Conservation (phyloP, 257 asterid genomes). For the Misopates orontium region DNA sequence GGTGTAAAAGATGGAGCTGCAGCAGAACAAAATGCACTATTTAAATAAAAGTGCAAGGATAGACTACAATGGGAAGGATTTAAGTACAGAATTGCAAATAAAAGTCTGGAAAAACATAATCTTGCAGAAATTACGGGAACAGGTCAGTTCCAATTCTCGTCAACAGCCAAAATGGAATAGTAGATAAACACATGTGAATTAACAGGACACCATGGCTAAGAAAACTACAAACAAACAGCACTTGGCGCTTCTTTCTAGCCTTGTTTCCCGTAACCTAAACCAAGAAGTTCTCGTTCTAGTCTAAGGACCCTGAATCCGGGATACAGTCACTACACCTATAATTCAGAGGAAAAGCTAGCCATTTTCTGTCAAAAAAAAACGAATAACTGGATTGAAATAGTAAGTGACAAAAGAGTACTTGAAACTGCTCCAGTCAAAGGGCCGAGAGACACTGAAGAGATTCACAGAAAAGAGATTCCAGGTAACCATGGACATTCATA, state of each 20-base stretch:
- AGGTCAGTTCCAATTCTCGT: not conserved
- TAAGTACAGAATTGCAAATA: not conserved
- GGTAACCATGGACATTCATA: not conserved
- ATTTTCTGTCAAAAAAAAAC: not conserved
- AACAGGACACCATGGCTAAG: not conserved
- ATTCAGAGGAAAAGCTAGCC: not conserved
- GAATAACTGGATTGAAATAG: not conserved
- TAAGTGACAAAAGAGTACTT: no score
- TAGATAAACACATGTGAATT: not conserved
- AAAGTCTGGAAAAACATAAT: not conserved
- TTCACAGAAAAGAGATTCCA: not conserved
- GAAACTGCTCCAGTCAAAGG: not conserved
- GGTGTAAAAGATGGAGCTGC: constrained; percentile 46
- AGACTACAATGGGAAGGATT: constrained; percentile 4
- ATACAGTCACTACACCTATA: not conserved
- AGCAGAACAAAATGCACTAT: constrained; percentile 15
- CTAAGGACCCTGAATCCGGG: not conserved
- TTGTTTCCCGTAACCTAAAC: not conserved
- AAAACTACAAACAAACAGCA: not conserved
- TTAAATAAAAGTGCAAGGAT: constrained; percentile 2
- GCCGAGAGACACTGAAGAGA: not conserved
- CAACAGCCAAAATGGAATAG: not conserved
- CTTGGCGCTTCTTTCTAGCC: not conserved
- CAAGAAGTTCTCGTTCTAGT: not conserved
- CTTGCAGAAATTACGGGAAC: not conserved